These are phyloP conservation scores for Pestalotiopsis sp. DNA, from an alignment of 2,329 filamentous ascomycete species.

Conservation along the genomic window DNA sequence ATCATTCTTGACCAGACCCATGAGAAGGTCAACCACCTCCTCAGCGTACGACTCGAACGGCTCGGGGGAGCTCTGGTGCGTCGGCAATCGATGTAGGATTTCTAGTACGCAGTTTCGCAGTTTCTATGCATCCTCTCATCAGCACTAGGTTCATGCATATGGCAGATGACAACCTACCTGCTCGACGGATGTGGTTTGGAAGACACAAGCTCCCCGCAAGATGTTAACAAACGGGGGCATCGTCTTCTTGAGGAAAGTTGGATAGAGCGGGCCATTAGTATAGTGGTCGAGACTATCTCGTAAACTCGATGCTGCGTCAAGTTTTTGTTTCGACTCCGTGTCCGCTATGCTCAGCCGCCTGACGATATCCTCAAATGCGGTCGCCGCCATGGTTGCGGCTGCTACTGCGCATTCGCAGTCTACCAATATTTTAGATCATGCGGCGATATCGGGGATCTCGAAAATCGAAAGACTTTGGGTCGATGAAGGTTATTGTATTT, in stretches of 20 bases:
- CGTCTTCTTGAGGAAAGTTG: slow-evolving; percentile 80
- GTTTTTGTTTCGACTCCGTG: slow-evolving; percentile 80
- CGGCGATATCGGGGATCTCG: slow-evolving; percentile 19
- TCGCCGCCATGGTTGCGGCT: slow-evolving; percentile 61
- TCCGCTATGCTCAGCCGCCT: slow-evolving; percentile 61
- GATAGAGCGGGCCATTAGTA: slow-evolving; percentile 76
- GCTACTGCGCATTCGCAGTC: slow-evolving; percentile 35
- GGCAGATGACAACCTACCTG: slow-evolving; percentile 59
- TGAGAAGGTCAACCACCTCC: slow-evolving; percentile 87
- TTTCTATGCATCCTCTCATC: slow-evolving; percentile 56
- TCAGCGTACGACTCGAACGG: slow-evolving; percentile 85
- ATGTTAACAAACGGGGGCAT: slow-evolving; percentile 89
- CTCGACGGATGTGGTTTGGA: slow-evolving; percentile 86
- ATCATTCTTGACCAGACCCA: slow-evolving; percentile 85
- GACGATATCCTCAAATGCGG: slow-evolving; percentile 63
- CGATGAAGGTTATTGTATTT: not conserved
- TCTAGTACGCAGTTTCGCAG: slow-evolving; percentile 92
- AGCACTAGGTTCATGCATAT: slow-evolving; percentile 20
- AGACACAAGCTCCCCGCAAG: slow-evolving; percentile 83
- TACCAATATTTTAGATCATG: slow-evolving; percentile 18
- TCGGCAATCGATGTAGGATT: slow-evolving; percentile 83
- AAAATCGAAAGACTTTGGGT: slow-evolving; percentile 21
- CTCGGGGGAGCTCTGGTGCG: slow-evolving; percentile 73
- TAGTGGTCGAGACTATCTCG: slow-evolving; percentile 93
- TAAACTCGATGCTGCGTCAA: slow-evolving; percentile 80